Conservation (phyloP, 1,284 basidiomycete genomes). For the Psilocybe mexicana region DNA sequence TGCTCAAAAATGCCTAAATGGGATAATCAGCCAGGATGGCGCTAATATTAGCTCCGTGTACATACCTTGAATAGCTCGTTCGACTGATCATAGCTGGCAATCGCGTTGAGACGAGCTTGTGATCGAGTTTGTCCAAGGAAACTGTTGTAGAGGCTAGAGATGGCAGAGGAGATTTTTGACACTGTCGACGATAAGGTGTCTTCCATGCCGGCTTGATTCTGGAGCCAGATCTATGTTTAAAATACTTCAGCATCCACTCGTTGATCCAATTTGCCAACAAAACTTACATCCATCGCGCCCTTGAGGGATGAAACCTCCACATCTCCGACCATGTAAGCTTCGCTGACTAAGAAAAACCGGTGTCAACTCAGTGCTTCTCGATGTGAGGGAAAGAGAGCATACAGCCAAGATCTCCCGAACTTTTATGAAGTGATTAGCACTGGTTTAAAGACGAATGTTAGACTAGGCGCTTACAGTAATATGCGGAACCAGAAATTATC, state of each 20-base stretch:
- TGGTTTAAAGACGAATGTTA: conserved; percentile 12
- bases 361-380: conserved; percentile 6
- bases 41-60: conserved; percentile 5
- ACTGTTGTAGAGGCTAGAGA: conserved; percentile 76
- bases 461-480: conserved; percentile 50
- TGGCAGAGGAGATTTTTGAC: conserved; percentile 62
- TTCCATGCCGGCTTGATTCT: conserved; percentile 74
- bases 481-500: conserved; percentile 83
- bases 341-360: conserved; percentile 61
- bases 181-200: conserved; percentile 64
- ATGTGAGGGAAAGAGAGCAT: conserved; percentile 30
- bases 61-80: conserved; percentile 76
- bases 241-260: conserved; percentile 19
- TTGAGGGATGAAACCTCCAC: conserved; percentile 74
- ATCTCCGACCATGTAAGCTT: conserved; percentile 87
- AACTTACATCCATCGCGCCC: conserved; percentile 74
- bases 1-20: conserved; percentile 72
- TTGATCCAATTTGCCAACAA: conserved; percentile 4
- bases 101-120: conserved; percentile 80
- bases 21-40: conserved; percentile 20
- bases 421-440: conserved; percentile 26
- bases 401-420: conserved; percentile 76
- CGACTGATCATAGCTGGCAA: conserved; percentile 89
- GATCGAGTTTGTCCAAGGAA: conserved; percentile 79
- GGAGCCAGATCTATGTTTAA: conserved; percentile 72